Evolutionary conservation across 1,284 basidiomycete genomes (phyloP).

Genomic region (Volvariella volvacea): DNA sequence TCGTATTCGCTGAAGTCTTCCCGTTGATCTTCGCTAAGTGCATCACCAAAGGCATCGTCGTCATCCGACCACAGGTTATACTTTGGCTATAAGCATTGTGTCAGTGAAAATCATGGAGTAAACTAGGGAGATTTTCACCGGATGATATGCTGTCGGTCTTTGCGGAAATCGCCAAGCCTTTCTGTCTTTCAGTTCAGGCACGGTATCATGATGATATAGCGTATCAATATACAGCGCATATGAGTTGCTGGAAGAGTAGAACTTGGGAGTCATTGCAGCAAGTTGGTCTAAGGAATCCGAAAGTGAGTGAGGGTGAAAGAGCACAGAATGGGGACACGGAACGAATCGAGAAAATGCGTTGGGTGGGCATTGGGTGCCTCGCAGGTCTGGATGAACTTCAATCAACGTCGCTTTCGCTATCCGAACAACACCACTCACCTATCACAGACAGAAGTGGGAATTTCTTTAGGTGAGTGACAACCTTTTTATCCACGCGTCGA

Average conservation of each 20-base stretch:
- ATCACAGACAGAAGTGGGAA: constrained; percentile 53
- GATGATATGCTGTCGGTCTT: no score
- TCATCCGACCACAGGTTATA: no score
- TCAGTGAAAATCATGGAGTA: no score
- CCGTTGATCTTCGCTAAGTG: no score
- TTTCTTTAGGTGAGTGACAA: constrained; percentile 29
- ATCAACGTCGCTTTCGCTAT: constrained; percentile 4
- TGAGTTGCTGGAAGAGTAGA: constrained; percentile 24
- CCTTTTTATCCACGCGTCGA: constrained; percentile 30
- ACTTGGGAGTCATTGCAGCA: constrained; percentile 11
- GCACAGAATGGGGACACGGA: constrained; percentile 12
- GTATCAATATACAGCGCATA: constrained; percentile 13
- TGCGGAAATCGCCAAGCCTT: no score
- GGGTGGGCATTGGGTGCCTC: constrained; percentile 39
- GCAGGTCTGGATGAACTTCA: constrained; percentile 35
- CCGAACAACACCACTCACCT: constrained; percentile 30
- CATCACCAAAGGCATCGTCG: no score
- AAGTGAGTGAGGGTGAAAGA: constrained; percentile 26
- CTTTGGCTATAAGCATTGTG: no score
- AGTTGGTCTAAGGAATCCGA: constrained; percentile 22
- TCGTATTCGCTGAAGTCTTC: no score
- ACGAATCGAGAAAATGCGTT: constrained; percentile 12
- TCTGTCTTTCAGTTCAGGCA: no score
- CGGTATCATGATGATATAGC: not conserved
- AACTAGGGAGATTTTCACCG: no score